Percentiles rank a stretch among this genome's conserved stretches.
phyloP scores from a whole-genome alignment of 1,284 basidiomycete species.

The Ustanciosporium gigantosporum region DNA sequence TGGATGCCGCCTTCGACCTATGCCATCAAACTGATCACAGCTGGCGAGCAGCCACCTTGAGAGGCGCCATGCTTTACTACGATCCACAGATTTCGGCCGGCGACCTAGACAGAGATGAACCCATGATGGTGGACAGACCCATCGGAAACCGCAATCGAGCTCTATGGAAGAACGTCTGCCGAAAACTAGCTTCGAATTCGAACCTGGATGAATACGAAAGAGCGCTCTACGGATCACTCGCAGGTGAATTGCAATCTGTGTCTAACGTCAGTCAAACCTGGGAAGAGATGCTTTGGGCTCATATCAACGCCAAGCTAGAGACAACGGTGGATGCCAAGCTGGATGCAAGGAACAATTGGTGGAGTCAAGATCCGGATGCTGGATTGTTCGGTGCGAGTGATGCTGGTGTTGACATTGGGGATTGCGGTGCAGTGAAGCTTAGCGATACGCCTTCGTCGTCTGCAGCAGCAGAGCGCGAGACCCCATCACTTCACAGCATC shows the following conservation, averaged over 20 bases:
- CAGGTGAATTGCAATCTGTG: constrained; percentile 79
- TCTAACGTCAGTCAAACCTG: constrained; percentile 75
- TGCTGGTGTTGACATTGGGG: too few relatives aligned
- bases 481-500: constrained; percentile 29
- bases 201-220: constrained; percentile 76
- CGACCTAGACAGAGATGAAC: constrained; percentile 3
- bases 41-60: constrained; percentile 85
- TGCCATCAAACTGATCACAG: constrained; percentile 83
- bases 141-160: constrained; percentile 55
- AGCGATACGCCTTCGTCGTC: constrained; percentile 16
- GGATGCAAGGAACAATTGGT: constrained; percentile 48
- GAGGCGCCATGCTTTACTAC: constrained; percentile 67
- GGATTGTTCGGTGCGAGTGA: constrained; percentile 17
- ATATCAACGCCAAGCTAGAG: constrained; percentile 82
- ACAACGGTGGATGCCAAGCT: constrained; percentile 70
- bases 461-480: constrained; percentile 1
- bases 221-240: constrained; percentile 82
- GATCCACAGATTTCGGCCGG: constrained; percentile 28
- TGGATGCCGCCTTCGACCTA: constrained; percentile 80
- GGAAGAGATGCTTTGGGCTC: constrained; percentile 94
- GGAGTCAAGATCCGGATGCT: constrained; percentile 60
- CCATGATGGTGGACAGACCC: constrained; percentile 32
- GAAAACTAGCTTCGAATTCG: constrained; percentile 59
- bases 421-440: constrained; percentile 42
- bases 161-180: constrained; percentile 56